A percentile compares a stretch with the other conserved stretches of the same genome.
Evolutionary conservation across 2,329 filamentous ascomycete species (phyloP).

Genomic region (Cladosporium velox): DNA sequence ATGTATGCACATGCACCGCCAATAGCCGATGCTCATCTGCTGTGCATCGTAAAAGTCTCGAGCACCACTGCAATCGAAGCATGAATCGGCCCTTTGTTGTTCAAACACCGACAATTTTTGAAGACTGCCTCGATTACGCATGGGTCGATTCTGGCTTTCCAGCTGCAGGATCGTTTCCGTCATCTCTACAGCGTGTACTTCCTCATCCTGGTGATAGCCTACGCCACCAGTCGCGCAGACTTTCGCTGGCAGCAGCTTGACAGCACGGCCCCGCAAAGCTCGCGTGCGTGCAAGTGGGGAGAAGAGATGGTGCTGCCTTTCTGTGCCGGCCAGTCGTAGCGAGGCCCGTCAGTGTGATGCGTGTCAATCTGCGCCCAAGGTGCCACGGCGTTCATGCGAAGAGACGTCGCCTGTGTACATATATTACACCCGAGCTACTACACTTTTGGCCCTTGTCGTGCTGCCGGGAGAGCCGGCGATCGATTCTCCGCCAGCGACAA

Average conservation of each 20-base stretch:
- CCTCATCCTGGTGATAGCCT: background rate
- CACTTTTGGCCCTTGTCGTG: background rate
- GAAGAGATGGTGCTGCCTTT: background rate
- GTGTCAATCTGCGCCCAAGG: constrained; percentile 10
- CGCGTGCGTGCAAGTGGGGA: background rate
- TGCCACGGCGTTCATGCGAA: constrained; percentile 10
- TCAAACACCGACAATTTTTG: background rate
- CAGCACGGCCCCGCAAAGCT: constrained; percentile 2
- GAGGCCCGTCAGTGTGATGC: constrained; percentile 1
- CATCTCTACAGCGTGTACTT: background rate
- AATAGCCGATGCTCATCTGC: constrained; percentile 3
- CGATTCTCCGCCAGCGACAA: constrained; percentile 16
- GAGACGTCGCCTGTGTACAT: constrained; percentile 7
- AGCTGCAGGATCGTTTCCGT: constrained; percentile 1
- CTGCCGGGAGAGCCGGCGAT: constrained; percentile 10
- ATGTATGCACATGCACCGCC: constrained; percentile 8
- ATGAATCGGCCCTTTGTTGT: constrained; percentile 10
- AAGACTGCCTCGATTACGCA: background rate
- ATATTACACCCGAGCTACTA: constrained; percentile 2
- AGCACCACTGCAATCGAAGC: background rate
- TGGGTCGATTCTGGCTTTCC: background rate
- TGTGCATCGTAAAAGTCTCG: background rate
- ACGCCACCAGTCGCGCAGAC: constrained; percentile 4
- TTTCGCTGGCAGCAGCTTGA: background rate
- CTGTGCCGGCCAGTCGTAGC: background rate